These are phyloP conservation scores for Penicillium sp. DNA, from an alignment of 2,329 filamentous ascomycete genomes.

Conservation along the genomic window DNA sequence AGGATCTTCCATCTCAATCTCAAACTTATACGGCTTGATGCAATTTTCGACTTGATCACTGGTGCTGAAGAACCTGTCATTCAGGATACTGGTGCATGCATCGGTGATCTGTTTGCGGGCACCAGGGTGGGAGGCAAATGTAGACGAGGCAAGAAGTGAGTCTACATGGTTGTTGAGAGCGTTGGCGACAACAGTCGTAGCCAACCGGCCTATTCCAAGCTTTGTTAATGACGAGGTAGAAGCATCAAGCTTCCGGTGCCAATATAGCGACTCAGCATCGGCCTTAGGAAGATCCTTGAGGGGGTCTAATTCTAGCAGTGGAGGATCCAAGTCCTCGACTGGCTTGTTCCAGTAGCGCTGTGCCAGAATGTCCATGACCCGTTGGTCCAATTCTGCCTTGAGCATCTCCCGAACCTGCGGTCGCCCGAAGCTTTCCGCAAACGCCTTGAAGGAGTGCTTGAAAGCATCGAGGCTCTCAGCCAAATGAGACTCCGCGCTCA, in stretches of 20 bases:
- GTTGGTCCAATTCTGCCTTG: conserved; percentile 90
- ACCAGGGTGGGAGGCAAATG: conserved; percentile 86
- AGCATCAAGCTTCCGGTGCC: conserved; percentile 91
- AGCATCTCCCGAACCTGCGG: conserved; percentile 84
- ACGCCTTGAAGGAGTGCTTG: conserved; percentile 96
- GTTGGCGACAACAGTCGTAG: conserved; percentile 84
- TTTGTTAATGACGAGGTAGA: conserved; percentile 89
- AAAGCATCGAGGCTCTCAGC: conserved; percentile 93
- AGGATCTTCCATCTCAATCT: conserved; percentile 87
- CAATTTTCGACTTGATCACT: conserved; percentile 98
- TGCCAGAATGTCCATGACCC: conserved; percentile 87
- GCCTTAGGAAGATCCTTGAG: conserved; percentile 79
- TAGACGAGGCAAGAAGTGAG: conserved; percentile 71
- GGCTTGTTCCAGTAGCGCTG: conserved; percentile 98
- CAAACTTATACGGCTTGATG: conserved; percentile 98
- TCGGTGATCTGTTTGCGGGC: conserved; percentile 90
- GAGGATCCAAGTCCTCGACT: conserved; percentile 72
- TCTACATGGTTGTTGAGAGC: conserved; percentile 85
- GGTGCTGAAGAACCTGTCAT: conserved; percentile 93
- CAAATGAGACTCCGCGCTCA: conserved; percentile 94
- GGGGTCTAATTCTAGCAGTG: conserved; percentile 66
- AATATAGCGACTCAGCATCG: conserved; percentile 80
- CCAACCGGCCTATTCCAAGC: conserved; percentile 85
- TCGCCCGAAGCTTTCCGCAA: conserved; percentile 84
- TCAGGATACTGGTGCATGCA: conserved; percentile 82